A percentile compares a stretch with the other conserved stretches of the same genome.
Evolutionary conservation across 2,329 filamentous ascomycete species (phyloP).

Genomic region (Ophiostoma montium): DNA sequence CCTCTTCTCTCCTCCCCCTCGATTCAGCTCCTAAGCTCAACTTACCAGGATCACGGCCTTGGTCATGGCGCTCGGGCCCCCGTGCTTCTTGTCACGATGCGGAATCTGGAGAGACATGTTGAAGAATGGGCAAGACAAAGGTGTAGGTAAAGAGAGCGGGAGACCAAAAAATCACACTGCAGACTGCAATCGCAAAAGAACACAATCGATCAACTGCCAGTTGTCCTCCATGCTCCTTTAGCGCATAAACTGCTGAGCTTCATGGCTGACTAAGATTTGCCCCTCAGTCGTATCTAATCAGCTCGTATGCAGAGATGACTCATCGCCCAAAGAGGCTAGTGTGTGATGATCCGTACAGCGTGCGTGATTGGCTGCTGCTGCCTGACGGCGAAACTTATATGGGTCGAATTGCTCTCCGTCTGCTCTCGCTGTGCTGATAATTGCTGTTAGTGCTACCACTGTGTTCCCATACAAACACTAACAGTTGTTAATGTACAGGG

Average conservation of each 20-base stretch:
- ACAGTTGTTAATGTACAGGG: neutral
- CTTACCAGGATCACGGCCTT: slow-evolving; percentile 90
- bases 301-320: too few species aligned
- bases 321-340: too few species aligned
- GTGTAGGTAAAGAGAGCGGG: neutral
- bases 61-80: slow-evolving; percentile 47
- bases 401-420: neutral
- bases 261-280: neutral
- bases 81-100: slow-evolving; percentile 33
- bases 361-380: neutral
- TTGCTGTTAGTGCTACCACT: neutral
- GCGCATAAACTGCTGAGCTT: neutral
- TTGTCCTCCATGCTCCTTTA: neutral
- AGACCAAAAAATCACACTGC: neutral
- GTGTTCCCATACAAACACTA: neutral
- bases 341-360: too few species aligned
- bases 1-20: neutral
- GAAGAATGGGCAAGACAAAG: neutral
- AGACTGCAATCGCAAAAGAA: neutral
- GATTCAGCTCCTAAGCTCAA: slow-evolving; percentile 8
- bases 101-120: slow-evolving; percentile 45
- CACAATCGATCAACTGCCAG: neutral
- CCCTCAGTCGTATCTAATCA: neutral
- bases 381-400: neutral
- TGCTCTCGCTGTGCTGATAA: neutral